phyloP scores from a whole-genome alignment of 2,329 filamentous ascomycete species.

The Diaporthe aspalathi region DNA sequence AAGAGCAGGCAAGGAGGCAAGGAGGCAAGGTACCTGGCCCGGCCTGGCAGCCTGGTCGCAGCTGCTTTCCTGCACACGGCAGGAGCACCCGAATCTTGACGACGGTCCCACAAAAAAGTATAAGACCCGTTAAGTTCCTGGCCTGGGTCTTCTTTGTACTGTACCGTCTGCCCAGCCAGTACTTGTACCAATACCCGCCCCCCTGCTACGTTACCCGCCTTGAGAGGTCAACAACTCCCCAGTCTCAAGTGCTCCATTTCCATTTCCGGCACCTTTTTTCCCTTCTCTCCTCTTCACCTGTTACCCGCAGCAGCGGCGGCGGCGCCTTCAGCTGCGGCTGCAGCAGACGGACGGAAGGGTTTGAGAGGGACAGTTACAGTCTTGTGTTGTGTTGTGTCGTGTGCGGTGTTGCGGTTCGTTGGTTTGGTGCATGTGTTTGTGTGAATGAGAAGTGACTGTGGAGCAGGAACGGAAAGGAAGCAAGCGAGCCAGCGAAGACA shows the following conservation, averaged over 20 bases:
- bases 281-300: not conserved
- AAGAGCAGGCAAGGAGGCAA: not conserved
- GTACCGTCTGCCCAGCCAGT: conserved; percentile 28
- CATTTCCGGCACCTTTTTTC: not conserved
- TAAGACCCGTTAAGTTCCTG: conserved; percentile 34
- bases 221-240: conserved; percentile 17
- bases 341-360: not conserved
- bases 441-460: conserved; percentile 17
- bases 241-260: not conserved
- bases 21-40: conserved; percentile 12
- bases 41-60: too few relatives aligned
- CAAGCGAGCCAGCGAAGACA: too few relatives aligned
- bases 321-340: not conserved
- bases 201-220: conserved; percentile 25
- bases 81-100: conserved; percentile 11
- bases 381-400: not conserved
- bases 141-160: conserved; percentile 29
- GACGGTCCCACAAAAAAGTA: conserved; percentile 35
- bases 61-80: conserved; percentile 2
- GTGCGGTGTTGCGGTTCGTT: too few relatives aligned
- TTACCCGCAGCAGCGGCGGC: not conserved
- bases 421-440: conserved; percentile 2
- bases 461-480: conserved; percentile 5
- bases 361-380: not conserved
- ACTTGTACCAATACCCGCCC: conserved; percentile 19